A percentile compares a stretch with the other conserved stretches of the same genome.
Evolutionary conservation across 2,329 filamentous ascomycete species (phyloP).

Genomic region (Calonectria pauciramosa): DNA sequence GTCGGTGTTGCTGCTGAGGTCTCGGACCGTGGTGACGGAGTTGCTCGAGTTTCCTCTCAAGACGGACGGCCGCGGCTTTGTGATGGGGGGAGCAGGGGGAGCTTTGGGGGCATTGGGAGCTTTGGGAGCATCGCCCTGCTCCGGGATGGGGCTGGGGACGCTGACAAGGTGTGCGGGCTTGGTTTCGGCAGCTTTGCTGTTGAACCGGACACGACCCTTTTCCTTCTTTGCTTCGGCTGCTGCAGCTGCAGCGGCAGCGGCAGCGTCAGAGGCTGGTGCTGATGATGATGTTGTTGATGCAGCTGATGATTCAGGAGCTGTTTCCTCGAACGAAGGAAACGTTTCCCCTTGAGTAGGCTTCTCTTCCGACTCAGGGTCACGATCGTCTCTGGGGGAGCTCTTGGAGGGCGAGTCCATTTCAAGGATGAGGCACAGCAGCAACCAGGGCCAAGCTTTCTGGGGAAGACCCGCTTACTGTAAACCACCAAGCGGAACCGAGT

Average conservation of each 20-base stretch:
- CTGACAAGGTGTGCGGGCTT: constrained; percentile 41
- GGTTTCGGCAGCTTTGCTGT: constrained; percentile 57
- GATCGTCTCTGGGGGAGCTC: constrained; percentile 37
- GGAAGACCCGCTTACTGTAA: constrained; percentile 4
- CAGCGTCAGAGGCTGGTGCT: background rate
- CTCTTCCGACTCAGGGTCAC: constrained; percentile 35
- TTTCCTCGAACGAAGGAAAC: background rate
- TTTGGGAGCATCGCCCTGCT: constrained; percentile 25
- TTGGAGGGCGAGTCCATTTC: constrained; percentile 39
- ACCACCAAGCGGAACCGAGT: background rate
- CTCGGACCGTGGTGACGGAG: constrained; percentile 49
- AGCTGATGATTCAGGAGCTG: background rate
- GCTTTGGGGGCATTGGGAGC: too few relatives aligned
- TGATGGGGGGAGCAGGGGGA: constrained; percentile 28
- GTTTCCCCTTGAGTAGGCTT: background rate
- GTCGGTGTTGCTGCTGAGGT: constrained; percentile 45
- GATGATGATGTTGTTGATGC: background rate
- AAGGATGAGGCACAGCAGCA: constrained; percentile 1
- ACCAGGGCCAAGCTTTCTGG: constrained; percentile 6
- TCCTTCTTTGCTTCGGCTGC: constrained; percentile 51
- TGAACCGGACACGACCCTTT: constrained; percentile 63
- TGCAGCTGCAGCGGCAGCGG: constrained; percentile 28
- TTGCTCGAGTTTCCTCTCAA: constrained; percentile 58
- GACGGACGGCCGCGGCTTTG: constrained; percentile 57
- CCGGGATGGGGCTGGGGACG: constrained; percentile 30